phyloP scores from a whole-genome alignment of 768 basidiomycete species.

The Podaxis sp. region DNA sequence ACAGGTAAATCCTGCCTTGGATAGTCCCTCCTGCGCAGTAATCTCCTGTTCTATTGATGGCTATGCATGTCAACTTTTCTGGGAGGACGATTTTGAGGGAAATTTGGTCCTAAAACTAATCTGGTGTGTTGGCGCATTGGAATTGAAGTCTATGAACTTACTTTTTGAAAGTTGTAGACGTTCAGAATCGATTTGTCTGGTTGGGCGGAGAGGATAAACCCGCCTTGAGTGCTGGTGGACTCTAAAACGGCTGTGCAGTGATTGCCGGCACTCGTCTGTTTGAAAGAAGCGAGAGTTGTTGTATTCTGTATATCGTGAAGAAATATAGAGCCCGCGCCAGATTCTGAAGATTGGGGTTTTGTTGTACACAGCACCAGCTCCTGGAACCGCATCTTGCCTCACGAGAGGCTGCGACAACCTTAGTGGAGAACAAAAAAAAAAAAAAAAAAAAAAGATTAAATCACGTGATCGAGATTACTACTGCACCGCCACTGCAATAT shows the following conservation, averaged over 20 bases:
- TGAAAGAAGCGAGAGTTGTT: slow-evolving; percentile 77
- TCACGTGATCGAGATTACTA: slow-evolving; percentile 19
- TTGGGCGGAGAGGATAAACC: slow-evolving; percentile 80
- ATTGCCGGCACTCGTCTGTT: slow-evolving; percentile 65
- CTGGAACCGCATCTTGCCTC: slow-evolving; percentile 50
- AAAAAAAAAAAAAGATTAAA: too few relatives aligned
- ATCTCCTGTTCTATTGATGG: slow-evolving; percentile 64
- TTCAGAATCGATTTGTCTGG: slow-evolving; percentile 86
- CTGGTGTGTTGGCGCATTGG: slow-evolving; percentile 7
- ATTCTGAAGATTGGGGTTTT: slow-evolving; percentile 38
- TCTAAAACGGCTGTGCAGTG: slow-evolving; percentile 69
- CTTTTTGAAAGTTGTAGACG: slow-evolving; percentile 94
- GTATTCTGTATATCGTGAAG: slow-evolving; percentile 83
- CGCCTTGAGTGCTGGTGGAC: slow-evolving; percentile 71
- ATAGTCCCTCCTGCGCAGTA: slow-evolving; percentile 87
- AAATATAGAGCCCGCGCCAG: slow-evolving; percentile 60
- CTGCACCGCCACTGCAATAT: background rate
- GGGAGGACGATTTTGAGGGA: slow-evolving; percentile 82
- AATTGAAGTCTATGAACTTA: slow-evolving; percentile 22
- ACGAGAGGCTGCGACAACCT: background rate
- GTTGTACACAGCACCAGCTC: slow-evolving; percentile 67
- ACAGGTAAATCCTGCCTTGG: slow-evolving; percentile 88
- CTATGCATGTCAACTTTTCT: slow-evolving; percentile 81
- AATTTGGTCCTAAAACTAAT: slow-evolving; percentile 73
- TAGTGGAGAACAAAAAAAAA: slow-evolving; percentile 12